Evolutionary conservation across 1,284 basidiomycete species (phyloP).

Genomic region (Ustilago shanxiensis): DNA sequence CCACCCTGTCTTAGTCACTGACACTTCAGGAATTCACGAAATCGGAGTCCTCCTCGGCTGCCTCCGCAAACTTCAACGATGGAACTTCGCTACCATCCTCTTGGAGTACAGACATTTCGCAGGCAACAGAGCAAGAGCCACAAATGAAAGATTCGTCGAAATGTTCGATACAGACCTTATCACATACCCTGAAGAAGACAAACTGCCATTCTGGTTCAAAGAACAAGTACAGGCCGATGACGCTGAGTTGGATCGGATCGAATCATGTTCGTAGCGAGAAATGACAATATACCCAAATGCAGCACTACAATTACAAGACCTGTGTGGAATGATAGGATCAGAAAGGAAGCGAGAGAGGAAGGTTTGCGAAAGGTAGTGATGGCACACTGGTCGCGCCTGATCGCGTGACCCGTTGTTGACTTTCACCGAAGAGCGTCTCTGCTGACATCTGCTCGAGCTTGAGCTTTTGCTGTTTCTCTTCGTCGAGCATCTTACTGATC

Average conservation of each 20-base stretch:
- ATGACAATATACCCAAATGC: conserved; percentile 16
- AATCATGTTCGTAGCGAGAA: neutral
- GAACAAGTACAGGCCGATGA: conserved; percentile 54
- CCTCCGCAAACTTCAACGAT: conserved; percentile 63
- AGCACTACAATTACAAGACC: neutral
- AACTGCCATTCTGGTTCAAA: conserved; percentile 58
- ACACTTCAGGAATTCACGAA: conserved; percentile 65
- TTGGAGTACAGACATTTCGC: conserved; percentile 67
- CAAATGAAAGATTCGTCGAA: conserved; percentile 67
- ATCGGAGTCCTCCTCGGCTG: conserved; percentile 65
- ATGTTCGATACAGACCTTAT: conserved; percentile 68
- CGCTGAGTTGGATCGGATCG: conserved; percentile 35
- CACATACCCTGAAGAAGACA: conserved; percentile 50
- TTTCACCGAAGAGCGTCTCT: neutral
- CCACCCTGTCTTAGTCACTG: conserved; percentile 64
- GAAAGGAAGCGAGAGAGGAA: conserved; percentile 28
- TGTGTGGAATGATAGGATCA: neutral
- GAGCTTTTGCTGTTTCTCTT: conserved; percentile 22
- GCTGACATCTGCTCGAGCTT: conserved; percentile 27
- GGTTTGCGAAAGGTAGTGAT: conserved; percentile 26
- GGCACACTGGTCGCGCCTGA: neutral
- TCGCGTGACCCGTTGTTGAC: neutral
- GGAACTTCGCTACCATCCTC: conserved; percentile 67
- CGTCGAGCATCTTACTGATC: conserved; percentile 33
- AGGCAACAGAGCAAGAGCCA: conserved; percentile 56